A percentile compares a stretch with the other conserved stretches of the same genome.
Conservation (phyloP, 2,329 filamentous ascomycete genomes). For the Ophiostoma sp. region DNA sequence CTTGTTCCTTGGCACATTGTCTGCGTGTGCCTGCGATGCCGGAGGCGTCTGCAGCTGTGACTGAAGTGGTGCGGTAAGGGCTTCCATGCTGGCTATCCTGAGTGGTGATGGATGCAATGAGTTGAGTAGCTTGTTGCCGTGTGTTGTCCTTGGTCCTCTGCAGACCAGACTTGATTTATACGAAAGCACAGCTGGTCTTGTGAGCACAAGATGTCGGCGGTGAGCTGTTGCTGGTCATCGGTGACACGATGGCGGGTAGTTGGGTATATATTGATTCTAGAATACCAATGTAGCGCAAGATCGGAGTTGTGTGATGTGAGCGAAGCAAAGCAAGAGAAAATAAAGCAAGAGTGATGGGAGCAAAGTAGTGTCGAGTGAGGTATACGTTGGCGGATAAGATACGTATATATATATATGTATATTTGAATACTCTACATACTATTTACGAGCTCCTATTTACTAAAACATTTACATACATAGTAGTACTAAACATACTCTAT, state of each 20-base stretch:
- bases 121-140: not conserved
- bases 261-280: not conserved
- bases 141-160: not conserved
- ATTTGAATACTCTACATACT: not conserved
- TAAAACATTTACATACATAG: no score
- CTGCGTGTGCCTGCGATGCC: not conserved
- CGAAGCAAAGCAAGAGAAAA: not conserved
- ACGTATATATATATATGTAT: not conserved
- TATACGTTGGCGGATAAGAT: not conserved
- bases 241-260: not conserved
- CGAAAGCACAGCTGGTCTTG: not conserved
- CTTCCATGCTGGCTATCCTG: not conserved
- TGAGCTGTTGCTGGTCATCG: slow-evolving; percentile 9
- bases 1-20: not conserved
- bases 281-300: not conserved
- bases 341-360: not conserved
- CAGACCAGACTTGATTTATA: not conserved
- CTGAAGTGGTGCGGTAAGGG: not conserved
- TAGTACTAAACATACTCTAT: not conserved
- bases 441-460: no score
- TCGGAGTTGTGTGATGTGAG: not conserved
- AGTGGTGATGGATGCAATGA: not conserved
- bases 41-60: not conserved
- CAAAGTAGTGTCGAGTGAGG: not conserved
- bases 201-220: not conserved